Percentiles rank a stretch among this genome's conserved stretches.
These are phyloP conservation scores for Triangularia setosa DNA, from an alignment of 2,329 filamentous ascomycete species.

Conservation along the genomic window DNA sequence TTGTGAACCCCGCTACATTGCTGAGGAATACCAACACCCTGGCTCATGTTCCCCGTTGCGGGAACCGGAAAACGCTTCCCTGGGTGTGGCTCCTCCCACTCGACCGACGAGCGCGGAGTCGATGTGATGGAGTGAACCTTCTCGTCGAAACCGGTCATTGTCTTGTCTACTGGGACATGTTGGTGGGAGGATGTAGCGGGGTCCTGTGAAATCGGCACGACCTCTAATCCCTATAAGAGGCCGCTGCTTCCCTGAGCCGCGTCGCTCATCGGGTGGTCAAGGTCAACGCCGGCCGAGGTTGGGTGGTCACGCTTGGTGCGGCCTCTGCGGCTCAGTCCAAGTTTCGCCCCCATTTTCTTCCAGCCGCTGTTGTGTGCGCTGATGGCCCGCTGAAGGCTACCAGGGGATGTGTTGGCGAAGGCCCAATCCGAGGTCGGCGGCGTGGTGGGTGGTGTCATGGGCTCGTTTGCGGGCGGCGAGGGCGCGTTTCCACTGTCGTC, in stretches of 20 bases:
- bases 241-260: slow-evolving; percentile 29
- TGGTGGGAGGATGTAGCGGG: slow-evolving; percentile 29
- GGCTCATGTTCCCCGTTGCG: slow-evolving; percentile 26
- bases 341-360: slow-evolving; percentile 61
- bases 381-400: slow-evolving; percentile 51
- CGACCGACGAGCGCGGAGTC: slow-evolving; percentile 24
- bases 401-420: slow-evolving; percentile 48
- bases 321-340: slow-evolving; percentile 54
- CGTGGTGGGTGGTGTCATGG: slow-evolving; percentile 70
- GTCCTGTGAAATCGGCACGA: slow-evolving; percentile 47
- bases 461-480: slow-evolving; percentile 54
- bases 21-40: slow-evolving; percentile 20
- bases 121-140: slow-evolving; percentile 19
- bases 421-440: slow-evolving; percentile 60
- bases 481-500: slow-evolving; percentile 64
- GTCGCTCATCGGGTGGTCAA: slow-evolving; percentile 36
- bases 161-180: slow-evolving; percentile 18
- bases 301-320: slow-evolving; percentile 43
- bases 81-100: slow-evolving; percentile 46
- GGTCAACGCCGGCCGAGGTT: slow-evolving; percentile 35
- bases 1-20: slow-evolving; percentile 32
- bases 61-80: slow-evolving; percentile 39
- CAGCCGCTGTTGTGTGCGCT: slow-evolving; percentile 55
- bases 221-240: slow-evolving; percentile 56
- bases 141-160: slow-evolving; percentile 10